Evolutionary conservation across 805 yeast genomes (phyloP), one percentile per base, ranked within the genome.

Genomic region (Saccharomyces paradoxus): DNA sequence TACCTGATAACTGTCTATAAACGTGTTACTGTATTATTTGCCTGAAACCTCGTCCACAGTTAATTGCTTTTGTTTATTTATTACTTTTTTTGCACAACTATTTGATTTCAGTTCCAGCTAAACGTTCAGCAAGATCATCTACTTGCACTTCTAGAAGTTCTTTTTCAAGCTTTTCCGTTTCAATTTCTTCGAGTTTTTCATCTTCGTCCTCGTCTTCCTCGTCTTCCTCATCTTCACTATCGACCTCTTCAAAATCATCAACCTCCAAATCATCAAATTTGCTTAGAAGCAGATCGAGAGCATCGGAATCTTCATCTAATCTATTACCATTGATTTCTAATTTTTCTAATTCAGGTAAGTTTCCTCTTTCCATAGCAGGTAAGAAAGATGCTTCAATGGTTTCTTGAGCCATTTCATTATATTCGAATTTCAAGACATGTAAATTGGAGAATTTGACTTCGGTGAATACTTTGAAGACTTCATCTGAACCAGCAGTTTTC

Each of bases 301-400:
- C 74, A 56, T 82, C 86, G 46, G 88, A 82, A 60, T 92, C 98
- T 70, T 94, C 98, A 51, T 88, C 88, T 64, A 94, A 86, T 67
- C 88, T 77, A 74, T 94, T 94, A 67, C 99, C 99, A 67, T 94
- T 92, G 60, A 94, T 79, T 75, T 94, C 98, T 60, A 94, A 76
- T 9, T 66, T 52, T 65, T 81, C 75, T 67, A 94, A 77, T 22
- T 76, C 74, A 46, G 86, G 86, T 62, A 92, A 73, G 50, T 79
- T 79, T 21, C 71, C 64, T 21, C 74, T 70, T 50, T 89, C 72
- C 21, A 83, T 83, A 7, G 75, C 74, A 41, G 77, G 77, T 54
- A 94, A 41, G 9, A 70, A 58, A 12, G 52, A 72, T n/a, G 76
- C 62, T 51, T 77, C 79, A 61, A 94, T 76, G 2, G 92, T 79